Evolutionary conservation across 768 basidiomycete genomes (phyloP), one percentile per base, ranked within the genome.

Genomic region (Boletus huronensis): DNA sequence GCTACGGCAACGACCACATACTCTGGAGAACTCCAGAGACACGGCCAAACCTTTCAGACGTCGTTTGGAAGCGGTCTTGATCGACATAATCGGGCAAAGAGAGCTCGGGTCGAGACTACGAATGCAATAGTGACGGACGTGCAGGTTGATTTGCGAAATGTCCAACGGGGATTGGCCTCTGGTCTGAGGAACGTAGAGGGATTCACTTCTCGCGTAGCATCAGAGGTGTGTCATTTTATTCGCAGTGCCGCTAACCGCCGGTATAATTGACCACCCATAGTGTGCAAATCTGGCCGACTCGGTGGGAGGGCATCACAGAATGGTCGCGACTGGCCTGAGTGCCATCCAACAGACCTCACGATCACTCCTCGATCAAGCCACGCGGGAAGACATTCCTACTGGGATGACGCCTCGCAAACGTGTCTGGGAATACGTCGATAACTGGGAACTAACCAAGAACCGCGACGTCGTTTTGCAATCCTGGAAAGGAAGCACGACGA

Each of bases 401-500:
- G 91, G 91, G 6, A 72, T 72, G 50, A 93, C 91, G 3, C 92
- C 92, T 34, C 82, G 81, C 43, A 92, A 90, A 74, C 84, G 88
- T 31, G 69, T 71, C 29, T 88, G 87, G 83, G 75, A 85, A 55
- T 85, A 85, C 55, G 75, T 77, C 6, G 86, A 88, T 58, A 71
- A 82, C 47, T 93, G 91, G 89, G 78, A 82, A 39, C 71, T 88
- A 54, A 90, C 89, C 6, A 74, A 81, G 56, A 76, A 72, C 52
- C 81, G 91, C 26, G 82, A 86, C 4, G 73, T 75, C 6, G 69
- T 93, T 28, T 61, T 94, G 44, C 73, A 75, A 40, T 71, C 74
- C 35, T 81, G 81, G 78, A 75, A 75, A 66, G 72, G 72, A 47
- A 70, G 66, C 7, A 66, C 70, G 9, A 42, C 55, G 23, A 69